Evolutionary conservation across 169 alveolate species (phyloP), one percentile per base, ranked within the genome.

Genomic region (Fabrea salina): DNA sequence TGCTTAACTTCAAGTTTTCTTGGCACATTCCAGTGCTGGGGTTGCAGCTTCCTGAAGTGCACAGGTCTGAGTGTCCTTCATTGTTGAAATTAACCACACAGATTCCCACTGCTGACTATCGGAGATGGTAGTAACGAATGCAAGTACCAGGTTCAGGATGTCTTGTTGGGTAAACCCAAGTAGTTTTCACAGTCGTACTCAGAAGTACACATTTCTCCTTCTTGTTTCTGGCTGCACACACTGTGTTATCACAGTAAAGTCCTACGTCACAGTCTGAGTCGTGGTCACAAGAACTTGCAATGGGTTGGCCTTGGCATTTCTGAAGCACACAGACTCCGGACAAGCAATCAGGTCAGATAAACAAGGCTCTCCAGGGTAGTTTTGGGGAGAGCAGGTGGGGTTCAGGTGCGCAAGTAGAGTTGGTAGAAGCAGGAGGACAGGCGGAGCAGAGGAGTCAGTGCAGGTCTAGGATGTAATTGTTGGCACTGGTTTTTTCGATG

Each of bases 221-320:
- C 35, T 11, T 11, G n/a, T 5, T 22, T 4, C 30, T 64, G 75
- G 49, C 25, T 19, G 39, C 51, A n/a, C 75, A 64, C 7, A 37
- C 27, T 16, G 37, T 56, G 19, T 19, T 40, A 0, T 35, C 54
- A 40, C 75, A 64, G 30, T 64, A 41, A 11, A 64, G 30, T 35
- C 75, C 75, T 0, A 64, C 54, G n/a, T 39, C 51, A 35, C 75
- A 64, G 50, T 64, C 75, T 13, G 75, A 22, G 41, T 64, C 16
- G 1, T 6, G 5, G 1, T 39, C 51, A 64, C 75, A 64, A 22
- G 30, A 13, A 30, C 51, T n/a, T 13, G 57, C 75, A 39, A 33
- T 51, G 54, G 32, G n/a, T 64, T 64, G 75, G 19, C 75, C 75
- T n/a, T n/a, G n/a, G n/a, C n/a, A n/a, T n/a, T n/a, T n/a, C n/a